Evolutionary conservation across 2,329 filamentous ascomycete genomes (phyloP).

Genomic region (Pseudocercospora vitis): DNA sequence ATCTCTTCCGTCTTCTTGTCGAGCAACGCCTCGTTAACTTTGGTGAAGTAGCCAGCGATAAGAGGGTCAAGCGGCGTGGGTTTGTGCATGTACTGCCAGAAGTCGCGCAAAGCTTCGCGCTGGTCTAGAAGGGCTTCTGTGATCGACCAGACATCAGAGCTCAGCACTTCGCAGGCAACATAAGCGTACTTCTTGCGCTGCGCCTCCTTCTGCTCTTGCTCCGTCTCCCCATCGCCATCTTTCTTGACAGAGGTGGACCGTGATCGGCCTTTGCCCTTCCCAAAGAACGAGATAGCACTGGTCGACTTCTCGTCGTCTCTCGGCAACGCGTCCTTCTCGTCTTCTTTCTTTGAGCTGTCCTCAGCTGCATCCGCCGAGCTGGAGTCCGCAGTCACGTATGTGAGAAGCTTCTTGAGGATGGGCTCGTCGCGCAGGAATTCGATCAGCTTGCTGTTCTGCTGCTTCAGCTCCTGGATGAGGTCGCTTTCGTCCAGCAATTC

Average conservation of each 20-base stretch:
- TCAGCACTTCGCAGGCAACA: constrained; percentile 87
- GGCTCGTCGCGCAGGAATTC: constrained; percentile 89
- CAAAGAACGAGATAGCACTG: constrained; percentile 48
- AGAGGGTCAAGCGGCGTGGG: constrained; percentile 86
- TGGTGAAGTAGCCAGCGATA: constrained; percentile 97
- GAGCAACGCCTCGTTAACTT: constrained; percentile 95
- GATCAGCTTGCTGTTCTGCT: constrained; percentile 96
- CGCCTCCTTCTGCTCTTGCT: constrained; percentile 78
- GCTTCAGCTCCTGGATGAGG: constrained; percentile 94
- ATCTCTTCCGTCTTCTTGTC: constrained; percentile 99
- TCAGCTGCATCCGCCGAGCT: constrained; percentile 50
- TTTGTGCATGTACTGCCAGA: constrained; percentile 86
- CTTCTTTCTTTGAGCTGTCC: constrained; percentile 29
- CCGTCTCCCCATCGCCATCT: constrained; percentile 45
- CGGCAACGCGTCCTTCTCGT: constrained; percentile 42
- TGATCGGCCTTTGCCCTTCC: constrained; percentile 46
- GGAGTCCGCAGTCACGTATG: constrained; percentile 85
- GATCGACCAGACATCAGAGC: constrained; percentile 96
- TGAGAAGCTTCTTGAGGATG: constrained; percentile 78
- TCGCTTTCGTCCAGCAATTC: constrained; percentile 95
- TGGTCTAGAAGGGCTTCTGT: constrained; percentile 89
- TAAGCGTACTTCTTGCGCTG: constrained; percentile 91
- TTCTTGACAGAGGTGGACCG: constrained; percentile 41
- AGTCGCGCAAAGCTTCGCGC: constrained; percentile 71
- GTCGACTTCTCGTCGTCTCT: constrained; percentile 51